Evolutionary conservation across 2,329 filamentous ascomycete genomes (phyloP), one percentile per base, ranked within the genome.

Genomic region (Fusarium oxysporum): DNA sequence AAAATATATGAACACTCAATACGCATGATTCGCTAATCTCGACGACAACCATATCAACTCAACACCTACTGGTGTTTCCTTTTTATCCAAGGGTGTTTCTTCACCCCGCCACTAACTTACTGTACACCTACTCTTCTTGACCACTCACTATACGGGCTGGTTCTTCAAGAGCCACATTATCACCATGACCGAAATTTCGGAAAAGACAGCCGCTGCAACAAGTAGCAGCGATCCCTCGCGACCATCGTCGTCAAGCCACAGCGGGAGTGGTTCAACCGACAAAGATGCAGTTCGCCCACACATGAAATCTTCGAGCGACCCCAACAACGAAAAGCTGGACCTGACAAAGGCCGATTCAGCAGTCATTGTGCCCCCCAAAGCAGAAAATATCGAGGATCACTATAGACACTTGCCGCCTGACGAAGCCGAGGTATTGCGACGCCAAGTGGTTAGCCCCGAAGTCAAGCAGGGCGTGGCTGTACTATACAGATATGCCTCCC

Each of bases 401-500:
- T 91, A 89, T 77, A 83, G 84, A 32, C 89, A 93, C 79, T 85
- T 95, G 7, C 88, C 92, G 4, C 81, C 87, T 13, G 79, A 91
- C 65, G 92, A 96, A 81, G 90, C 88, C 59, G 85, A 87, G 25
- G 88, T 96, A 60, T 83, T 96, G 68, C 90, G 87, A 79, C 86
- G 84, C 65, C 93, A 96, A 82, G 86, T 95, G 70, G 83, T 90
- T 55, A 90, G 90, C 0, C 91, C 91, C 37, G 84, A 88, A 16
- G 85, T 91, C 63, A 90, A 90, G 75, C 86, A 93, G 38, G 91
- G 89, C n/a, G 87, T 91, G 70, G 85, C 86, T 68, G 88, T 88
- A 1, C 84, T 95, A 25, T 94, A 89, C 80, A 89, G 92, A 71
- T 95, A 94, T 83, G 89, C 92, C 7, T 91, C 90, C 3, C 86